Conservation (phyloP, 2,329 filamentous ascomycete genomes). For the Myriangium duriaei region DNA sequence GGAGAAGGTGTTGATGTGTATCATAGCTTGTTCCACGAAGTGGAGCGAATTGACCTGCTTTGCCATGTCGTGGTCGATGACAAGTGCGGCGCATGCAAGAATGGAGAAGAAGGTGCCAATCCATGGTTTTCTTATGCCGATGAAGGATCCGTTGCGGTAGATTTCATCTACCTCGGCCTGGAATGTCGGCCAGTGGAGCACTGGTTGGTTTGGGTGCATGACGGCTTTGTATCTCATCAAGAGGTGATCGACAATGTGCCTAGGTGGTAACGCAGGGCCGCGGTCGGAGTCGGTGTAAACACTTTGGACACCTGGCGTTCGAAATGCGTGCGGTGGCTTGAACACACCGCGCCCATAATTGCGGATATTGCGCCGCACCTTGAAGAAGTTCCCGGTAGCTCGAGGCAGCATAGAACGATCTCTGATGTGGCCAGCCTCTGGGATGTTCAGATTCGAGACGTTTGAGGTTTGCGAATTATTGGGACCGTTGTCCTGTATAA, state of each 20-base stretch:
- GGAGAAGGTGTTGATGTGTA: conserved; percentile 65
- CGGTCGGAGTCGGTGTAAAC: conserved; percentile 31
- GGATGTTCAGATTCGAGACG: conserved; percentile 21
- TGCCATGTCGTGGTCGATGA: conserved; percentile 57
- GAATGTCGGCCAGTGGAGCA: conserved; percentile 81
- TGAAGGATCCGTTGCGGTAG: conserved; percentile 53
- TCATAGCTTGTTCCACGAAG: conserved; percentile 3
- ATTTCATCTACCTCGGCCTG: conserved; percentile 61
- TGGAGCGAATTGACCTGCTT: conserved; percentile 28
- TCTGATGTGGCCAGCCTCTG: conserved; percentile 24
- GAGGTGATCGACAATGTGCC: conserved; percentile 56
- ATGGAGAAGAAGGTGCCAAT: conserved; percentile 71
- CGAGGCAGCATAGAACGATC: conserved; percentile 31
- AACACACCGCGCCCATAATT: conserved; percentile 67
- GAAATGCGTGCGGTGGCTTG: conserved; percentile 60
- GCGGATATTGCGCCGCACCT: conserved; percentile 59
- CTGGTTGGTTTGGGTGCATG: conserved; percentile 68
- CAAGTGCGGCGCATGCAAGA: conserved; percentile 69
- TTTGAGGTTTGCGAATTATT: conserved; percentile 27
- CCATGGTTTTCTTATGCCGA: conserved; percentile 55
- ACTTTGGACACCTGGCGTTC: conserved; percentile 38
- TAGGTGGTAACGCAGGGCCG: conserved; percentile 48
- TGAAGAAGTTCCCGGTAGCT: conserved; percentile 52
- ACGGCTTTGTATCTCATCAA: conserved; percentile 64
- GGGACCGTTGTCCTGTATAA: conserved; percentile 41